Base-by-base conservation (phyloP, 208 protist species). In the Polymyxa betae region DNA sequence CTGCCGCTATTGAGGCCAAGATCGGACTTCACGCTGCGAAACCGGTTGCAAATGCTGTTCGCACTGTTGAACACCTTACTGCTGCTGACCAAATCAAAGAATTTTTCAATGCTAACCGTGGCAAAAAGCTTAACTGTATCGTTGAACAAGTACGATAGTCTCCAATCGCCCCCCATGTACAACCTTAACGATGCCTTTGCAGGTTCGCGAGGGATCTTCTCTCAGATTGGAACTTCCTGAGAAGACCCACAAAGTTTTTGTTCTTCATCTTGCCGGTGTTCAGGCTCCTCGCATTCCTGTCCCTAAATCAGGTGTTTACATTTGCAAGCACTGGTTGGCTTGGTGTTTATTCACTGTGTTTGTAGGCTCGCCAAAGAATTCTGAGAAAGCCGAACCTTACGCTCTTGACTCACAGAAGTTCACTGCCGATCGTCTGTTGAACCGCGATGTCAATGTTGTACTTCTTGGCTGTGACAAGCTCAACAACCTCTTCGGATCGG, bases 41-140 rank as follows among this genome's bases (percentile, higher is more conserved):
- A n/a, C 5, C 72, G 16, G 5, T n/a, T 20, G 5, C 72, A 35
- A 82, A n/a, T 43, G 72, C n/a, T 20, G n/a, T 35, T 35, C 5
- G 72, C 5, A 35, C 16, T 5, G n/a, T 82, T 5, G 72, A 82
- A 43, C 35, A 82, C n/a, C n/a, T 82, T 5, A 82, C 72, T 5
- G 5, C 72, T 35, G 16, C 72, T 5, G n/a, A 5, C 35, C 16
- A 82, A 43, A 35, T 82, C 40, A 35, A 43, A 35, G 72, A 82
- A 5, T 82, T 82, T 43, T 82, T 82, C 72, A 82, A 82, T 43
- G 72, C 5, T 38, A 82, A 82, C 72, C 72, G 72, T 82, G 72
- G 72, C 72, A 82, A 82, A 43, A 5, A 35, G n/a, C 72, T 82
- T 5, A 20, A 5, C 5, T 35, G 72, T 43, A 82, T 82, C 5